A percentile compares a stretch with the other conserved stretches of the same genome.
Evolutionary conservation across 1,284 basidiomycete genomes (phyloP).

Genomic region (Thecaphora frezii): DNA sequence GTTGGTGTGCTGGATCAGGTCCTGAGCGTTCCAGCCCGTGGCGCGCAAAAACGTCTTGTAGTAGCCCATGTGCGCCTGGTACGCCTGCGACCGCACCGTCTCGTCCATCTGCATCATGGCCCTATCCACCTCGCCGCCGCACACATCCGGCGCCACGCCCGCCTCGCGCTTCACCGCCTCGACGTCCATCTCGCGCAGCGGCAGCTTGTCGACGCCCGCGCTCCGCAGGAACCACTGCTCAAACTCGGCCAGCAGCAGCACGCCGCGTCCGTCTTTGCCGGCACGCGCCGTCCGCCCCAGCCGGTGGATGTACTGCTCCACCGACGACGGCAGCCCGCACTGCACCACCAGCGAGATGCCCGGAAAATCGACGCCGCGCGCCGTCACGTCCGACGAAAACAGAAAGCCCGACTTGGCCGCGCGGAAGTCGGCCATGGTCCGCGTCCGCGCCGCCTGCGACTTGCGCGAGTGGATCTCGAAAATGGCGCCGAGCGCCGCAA

Average conservation of each 20-base stretch:
- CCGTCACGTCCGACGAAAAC: slow-evolving; percentile 85
- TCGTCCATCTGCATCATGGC: slow-evolving; percentile 25
- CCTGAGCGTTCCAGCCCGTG: slow-evolving; percentile 62
- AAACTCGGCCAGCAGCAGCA: slow-evolving; percentile 66
- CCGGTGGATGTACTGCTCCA: slow-evolving; percentile 60
- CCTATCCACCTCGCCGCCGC: slow-evolving; percentile 39
- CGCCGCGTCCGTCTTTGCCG: slow-evolving; percentile 64
- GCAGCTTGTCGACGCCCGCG: slow-evolving; percentile 62
- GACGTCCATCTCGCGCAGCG: slow-evolving; percentile 33
- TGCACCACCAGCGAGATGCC: slow-evolving; percentile 66
- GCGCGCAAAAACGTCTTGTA: slow-evolving; percentile 64
- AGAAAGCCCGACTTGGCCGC: slow-evolving; percentile 67
- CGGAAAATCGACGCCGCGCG: slow-evolving; percentile 70
- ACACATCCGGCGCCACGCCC: slow-evolving; percentile 4
- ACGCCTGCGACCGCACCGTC: slow-evolving; percentile 62
- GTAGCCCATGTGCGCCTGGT: slow-evolving; percentile 66
- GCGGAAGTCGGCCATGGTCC: slow-evolving; percentile 62
- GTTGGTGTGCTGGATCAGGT: slow-evolving; percentile 63
- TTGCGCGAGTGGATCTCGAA: slow-evolving; percentile 47
- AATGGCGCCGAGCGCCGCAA: slow-evolving; percentile 14
- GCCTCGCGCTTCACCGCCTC: slow-evolving; percentile 12
- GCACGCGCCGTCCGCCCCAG: slow-evolving; percentile 65
- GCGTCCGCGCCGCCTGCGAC: slow-evolving; percentile 32
- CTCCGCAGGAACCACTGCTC: slow-evolving; percentile 66
- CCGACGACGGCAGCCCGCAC: slow-evolving; percentile 59